Evolutionary conservation across 1,139 yeast genomes (phyloP).

Genomic region (Debaryomyces coudertii): DNA sequence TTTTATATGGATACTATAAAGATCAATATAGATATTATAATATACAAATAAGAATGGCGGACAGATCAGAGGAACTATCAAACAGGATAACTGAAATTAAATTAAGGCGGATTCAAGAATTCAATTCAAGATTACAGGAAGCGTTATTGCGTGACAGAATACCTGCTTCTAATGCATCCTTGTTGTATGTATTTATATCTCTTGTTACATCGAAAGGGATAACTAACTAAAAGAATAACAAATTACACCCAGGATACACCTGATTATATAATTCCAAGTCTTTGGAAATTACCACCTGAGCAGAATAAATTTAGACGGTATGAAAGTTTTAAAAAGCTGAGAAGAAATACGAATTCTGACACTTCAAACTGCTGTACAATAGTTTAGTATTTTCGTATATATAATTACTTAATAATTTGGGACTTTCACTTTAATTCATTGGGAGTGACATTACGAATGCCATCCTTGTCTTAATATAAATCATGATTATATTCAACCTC

Average conservation of each 20-base stretch:
- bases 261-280: constrained; percentile 55
- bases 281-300: constrained; percentile 54
- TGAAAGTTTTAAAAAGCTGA: constrained; percentile 23
- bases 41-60: background rate
- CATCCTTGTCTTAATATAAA: constrained; percentile 1
- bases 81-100: constrained; percentile 49
- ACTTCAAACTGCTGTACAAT: constrained; percentile 50
- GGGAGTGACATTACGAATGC: background rate
- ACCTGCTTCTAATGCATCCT: constrained; percentile 69
- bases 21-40: background rate
- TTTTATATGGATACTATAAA: background rate
- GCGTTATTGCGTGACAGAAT: constrained; percentile 62
- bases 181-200: constrained; percentile 29
- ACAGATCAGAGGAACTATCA: constrained; percentile 24
- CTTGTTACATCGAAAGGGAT: constrained; percentile 3
- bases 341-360: constrained; percentile 12
- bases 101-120: constrained; percentile 63
- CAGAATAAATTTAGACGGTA: constrained; percentile 47
- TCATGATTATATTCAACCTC: constrained; percentile 28
- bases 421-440: background rate
- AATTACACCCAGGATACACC: constrained; percentile 50
- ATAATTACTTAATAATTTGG: constrained; percentile 1
- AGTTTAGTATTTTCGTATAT: constrained; percentile 24
- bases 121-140: constrained; percentile 57
- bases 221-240: constrained; percentile 32